Evolutionary conservation across 73 alveolate genomes (phyloP), one percentile per base, ranked within the genome.

Genomic region (Blepharisma stoltei): DNA sequence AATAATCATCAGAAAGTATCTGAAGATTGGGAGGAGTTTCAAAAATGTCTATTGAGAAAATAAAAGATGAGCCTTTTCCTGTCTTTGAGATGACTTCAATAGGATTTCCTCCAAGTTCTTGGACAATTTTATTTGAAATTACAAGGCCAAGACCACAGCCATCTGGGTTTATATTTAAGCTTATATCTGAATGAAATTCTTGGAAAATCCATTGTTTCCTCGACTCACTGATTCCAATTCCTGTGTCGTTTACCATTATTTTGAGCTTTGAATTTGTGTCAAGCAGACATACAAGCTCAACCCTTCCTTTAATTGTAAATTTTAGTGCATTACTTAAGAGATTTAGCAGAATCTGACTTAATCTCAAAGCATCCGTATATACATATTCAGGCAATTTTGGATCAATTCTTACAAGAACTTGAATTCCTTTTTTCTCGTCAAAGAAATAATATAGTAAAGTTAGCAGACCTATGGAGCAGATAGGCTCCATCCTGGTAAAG

Each of bases 321-420:
- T 84, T 84, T 8, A 80, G 9, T 5, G 92, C 80, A 46, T 84
- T 84, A 14, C 78, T 23, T 18, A 84, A 65, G 27, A 84, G 77
- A 55, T 84, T 84, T n/a, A 84, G 41, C 38, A 84, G 11, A 0
- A 84, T 70, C 54, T 84, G 66, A 38, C 69, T 70, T 6, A 81
- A 25, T 71, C 92, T 84, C 8, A 55, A 48, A 18, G 38, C 48
- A 55, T 84, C 92, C 7, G 69, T 60, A 7, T 37, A 50, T 27
- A 84, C 73, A 4, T 7, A 11, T 27, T 54, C 65, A 3, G 87
- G 82, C 3, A 71, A 11, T 32, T 32, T 32, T 32, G 41, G 41
- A 32, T 32, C 41, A 3, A 32, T 32, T 32, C 41, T 32, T 32
- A 32, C 41, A 32, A 32, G 41, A 0, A 32, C 41, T 32, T 32